A percentile compares a stretch with the other conserved stretches of the same genome.
phyloP scores from a whole-genome alignment of 2,329 filamentous ascomycete genomes.

The Cladophialophora bantiana region DNA sequence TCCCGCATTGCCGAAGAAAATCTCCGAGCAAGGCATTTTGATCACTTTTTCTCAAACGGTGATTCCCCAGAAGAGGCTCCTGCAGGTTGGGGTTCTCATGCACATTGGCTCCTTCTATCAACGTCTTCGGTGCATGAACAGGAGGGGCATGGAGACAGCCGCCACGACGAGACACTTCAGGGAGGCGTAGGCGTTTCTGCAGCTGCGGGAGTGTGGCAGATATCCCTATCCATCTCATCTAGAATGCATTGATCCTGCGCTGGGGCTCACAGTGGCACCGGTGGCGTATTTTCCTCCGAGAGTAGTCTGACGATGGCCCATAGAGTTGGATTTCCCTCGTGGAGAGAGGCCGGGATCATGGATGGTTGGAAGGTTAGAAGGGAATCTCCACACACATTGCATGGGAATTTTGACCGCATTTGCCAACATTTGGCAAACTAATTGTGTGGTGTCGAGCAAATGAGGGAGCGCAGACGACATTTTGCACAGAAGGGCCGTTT shows the following conservation, averaged over 20 bases:
- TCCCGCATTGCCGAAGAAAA: background rate
- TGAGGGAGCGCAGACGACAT: conserved; percentile 11
- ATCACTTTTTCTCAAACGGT: conserved; percentile 15
- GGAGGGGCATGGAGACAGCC: conserved; percentile 23
- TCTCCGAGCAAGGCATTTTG: background rate
- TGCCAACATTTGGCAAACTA: conserved; percentile 20
- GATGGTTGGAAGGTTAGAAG: background rate
- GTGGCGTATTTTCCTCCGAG: background rate
- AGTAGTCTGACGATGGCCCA: background rate
- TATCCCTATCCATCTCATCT: background rate
- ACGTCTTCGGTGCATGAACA: conserved; percentile 28
- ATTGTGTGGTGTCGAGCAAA: conserved; percentile 23
- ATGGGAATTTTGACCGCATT: conserved; percentile 18
- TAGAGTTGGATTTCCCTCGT: background rate
- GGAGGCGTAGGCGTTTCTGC: conserved; percentile 17
- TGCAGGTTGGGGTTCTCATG: background rate
- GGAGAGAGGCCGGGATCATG: conserved; percentile 11
- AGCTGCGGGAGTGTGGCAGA: background rate
- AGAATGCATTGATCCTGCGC: background rate
- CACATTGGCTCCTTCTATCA: conserved; percentile 12
- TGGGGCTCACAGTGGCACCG: background rate
- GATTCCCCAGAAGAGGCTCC: conserved; percentile 21
- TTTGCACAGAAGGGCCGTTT: conserved; percentile 21
- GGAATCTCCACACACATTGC: conserved; percentile 5
- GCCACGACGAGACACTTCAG: conserved; percentile 4